Evolutionary conservation across 2,329 filamentous ascomycete genomes (phyloP).

Genomic region (Septoria linicola): DNA sequence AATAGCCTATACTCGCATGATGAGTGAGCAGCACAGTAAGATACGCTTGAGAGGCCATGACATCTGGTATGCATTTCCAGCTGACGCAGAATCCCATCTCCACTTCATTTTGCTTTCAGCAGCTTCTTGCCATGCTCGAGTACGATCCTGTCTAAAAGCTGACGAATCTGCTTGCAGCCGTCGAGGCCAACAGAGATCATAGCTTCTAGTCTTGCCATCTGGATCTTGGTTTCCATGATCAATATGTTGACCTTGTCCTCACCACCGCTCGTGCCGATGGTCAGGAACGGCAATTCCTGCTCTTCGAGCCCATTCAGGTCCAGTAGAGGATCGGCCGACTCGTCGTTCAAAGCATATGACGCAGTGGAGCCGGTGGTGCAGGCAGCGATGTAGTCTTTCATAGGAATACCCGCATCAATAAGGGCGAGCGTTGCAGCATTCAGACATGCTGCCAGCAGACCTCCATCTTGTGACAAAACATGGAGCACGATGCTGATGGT

Average conservation of each 20-base stretch:
- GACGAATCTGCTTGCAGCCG: slow-evolving; percentile 81
- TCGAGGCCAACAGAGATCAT: slow-evolving; percentile 93
- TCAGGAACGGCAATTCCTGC: slow-evolving; percentile 84
- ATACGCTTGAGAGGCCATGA: not conserved
- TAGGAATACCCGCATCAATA: slow-evolving; percentile 91
- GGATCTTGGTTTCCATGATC: slow-evolving; percentile 85
- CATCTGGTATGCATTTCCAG: not conserved
- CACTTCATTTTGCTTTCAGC: slow-evolving; percentile 44
- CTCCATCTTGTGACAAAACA: slow-evolving; percentile 86
- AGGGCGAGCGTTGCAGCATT: slow-evolving; percentile 91
- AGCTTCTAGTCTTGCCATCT: slow-evolving; percentile 76
- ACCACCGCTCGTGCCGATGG: slow-evolving; percentile 64
- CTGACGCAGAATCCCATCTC: not conserved
- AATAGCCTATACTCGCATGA: no score
- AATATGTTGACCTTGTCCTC: slow-evolving; percentile 72
- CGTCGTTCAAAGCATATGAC: slow-evolving; percentile 59
- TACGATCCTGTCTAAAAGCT: slow-evolving; percentile 77
- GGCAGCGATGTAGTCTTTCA: slow-evolving; percentile 86
- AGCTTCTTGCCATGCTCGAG: slow-evolving; percentile 67
- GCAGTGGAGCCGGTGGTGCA: slow-evolving; percentile 83
- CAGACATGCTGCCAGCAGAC: slow-evolving; percentile 80
- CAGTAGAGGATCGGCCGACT: slow-evolving; percentile 75
- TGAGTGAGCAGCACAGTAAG: not conserved
- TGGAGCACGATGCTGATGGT: slow-evolving; percentile 81
- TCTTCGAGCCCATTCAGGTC: slow-evolving; percentile 80